Evolutionary conservation across 164 flowering plant species (phyloP), one percentile per base, ranked within the genome.

Genomic region (Kingdonia uniflora): DNA sequence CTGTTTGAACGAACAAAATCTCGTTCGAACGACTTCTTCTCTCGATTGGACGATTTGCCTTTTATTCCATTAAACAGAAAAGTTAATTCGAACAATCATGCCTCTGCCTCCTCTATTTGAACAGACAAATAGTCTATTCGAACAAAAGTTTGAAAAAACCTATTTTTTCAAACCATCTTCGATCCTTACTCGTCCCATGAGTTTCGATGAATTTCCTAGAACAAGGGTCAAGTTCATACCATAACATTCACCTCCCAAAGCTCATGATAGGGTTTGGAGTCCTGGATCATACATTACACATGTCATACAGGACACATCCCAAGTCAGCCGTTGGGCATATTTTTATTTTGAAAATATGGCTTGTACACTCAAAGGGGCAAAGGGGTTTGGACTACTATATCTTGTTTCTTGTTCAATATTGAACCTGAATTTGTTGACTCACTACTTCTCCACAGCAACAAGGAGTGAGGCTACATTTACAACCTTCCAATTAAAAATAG

Each of bases 351-450:
- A 91, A 59, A 91, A 91, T 60, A 95, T 91, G 17, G 95, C 96
- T 2, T 64, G 78, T 39, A 73, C 96, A 42, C 95, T 95, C n/a
- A n/a, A n/a, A n/a, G n/a, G n/a, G n/a, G n/a, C 0, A 85, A 80
- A 59, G 96, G 95, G 0, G 95, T 77, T 5, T 87, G 96, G 98
- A 63, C 67, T 19, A 80, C 79, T 0, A 87, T 91, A 16, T 81
- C 90, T 0, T 60, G 90, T 8, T 80, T 76, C 55, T 51, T 91
- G 4, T 79, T 69, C 62, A 88, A 80, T 11, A 68, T 87, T 6
- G 81, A 85, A 26, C 98, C 96, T 0, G 96, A 91, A 45, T 91
- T 87, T 65, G 95, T 87, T 1, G 98, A 91, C 42, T 91, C 96
- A 0, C 74, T 74, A 74, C 48, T 85, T 91, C 39, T 81, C 81